Base-by-base conservation (phyloP, 768 basidiomycete genomes). In the Tricholomella constricta region DNA sequence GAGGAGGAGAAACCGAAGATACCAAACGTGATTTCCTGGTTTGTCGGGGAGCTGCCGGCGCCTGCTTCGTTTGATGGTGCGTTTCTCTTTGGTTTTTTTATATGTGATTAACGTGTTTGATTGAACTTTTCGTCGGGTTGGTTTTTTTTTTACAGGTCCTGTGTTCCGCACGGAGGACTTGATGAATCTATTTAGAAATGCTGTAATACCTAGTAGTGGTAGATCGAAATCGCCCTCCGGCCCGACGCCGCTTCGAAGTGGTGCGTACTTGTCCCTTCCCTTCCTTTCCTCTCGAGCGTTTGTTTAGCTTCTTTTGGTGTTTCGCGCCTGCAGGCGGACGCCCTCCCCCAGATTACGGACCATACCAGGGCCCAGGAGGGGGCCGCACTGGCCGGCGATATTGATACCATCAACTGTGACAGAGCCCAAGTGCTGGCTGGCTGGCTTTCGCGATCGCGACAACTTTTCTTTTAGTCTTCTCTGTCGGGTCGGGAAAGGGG, bases 111-210 rank as follows among this genome's bases (percentile, higher is more conserved):
- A 51, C 45, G 40, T 20, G 37, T 26, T 44, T 19, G 34, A 14
- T 32, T 44, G n/a, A n/a, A n/a, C n/a, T n/a, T n/a, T n/a, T n/a
- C n/a, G n/a, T n/a, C n/a, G n/a, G 36, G 27, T 44, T 17, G 32
- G 12, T 32, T 44, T 43, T 11, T 40, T n/a, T 26, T 20, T 23
- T 29, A 46, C 59, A 95, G 94, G 94, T 4, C 94, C 94, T 8
- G 81, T 92, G 34, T 96, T 96, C 73, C 79, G 91, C 51, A 87
- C 89, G 1, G 94, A 97, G 26, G 94, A 96, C 68, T 74, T 96
- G 34, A 88, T 98, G 85, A 86, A 87, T 55, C 64, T 93, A 26
- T 87, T 97, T 69, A 79, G 84, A 31, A 89, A 83, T 62, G 89
- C 91, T 43, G 83, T 88, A 27, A 91, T 94, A 50, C 90, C 92